Conservation (phyloP, 192 early-diverging fungal species). For the Helicostylum pulchrum region DNA sequence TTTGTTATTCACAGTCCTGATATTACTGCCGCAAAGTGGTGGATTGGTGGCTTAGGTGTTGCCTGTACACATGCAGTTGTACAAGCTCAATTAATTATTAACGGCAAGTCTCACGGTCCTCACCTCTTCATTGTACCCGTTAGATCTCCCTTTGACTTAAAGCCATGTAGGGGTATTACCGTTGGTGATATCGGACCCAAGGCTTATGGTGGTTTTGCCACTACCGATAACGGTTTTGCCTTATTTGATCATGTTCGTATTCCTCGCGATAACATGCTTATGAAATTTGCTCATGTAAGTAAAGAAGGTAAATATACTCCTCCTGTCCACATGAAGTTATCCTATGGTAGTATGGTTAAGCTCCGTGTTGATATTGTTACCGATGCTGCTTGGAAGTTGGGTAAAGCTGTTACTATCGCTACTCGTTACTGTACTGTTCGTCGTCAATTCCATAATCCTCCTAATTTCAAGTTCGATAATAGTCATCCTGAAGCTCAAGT, state of each 20-base stretch:
- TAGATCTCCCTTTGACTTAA: slow-evolving; percentile 61
- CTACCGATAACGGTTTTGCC: slow-evolving; percentile 80
- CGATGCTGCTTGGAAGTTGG: slow-evolving; percentile 49
- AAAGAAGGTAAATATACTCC: slow-evolving; percentile 61
- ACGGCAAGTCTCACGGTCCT: slow-evolving; percentile 65
- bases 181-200: slow-evolving; percentile 85
- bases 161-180: slow-evolving; percentile 65
- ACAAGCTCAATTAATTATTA: slow-evolving; percentile 71
- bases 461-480: slow-evolving; percentile 24
- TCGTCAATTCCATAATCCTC: slow-evolving; percentile 56
- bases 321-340: slow-evolving; percentile 67
- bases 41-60: slow-evolving; percentile 75
- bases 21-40: slow-evolving; percentile 63
- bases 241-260: slow-evolving; percentile 70
- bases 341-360: slow-evolving; percentile 78
- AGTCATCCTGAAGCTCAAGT: slow-evolving; percentile 55
- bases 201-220: slow-evolving; percentile 61
- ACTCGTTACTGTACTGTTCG: slow-evolving; percentile 64
- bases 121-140: slow-evolving; percentile 79
- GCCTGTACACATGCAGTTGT: slow-evolving; percentile 74
- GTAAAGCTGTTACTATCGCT: slow-evolving; percentile 61
- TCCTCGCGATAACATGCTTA: slow-evolving; percentile 77
- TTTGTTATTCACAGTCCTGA: slow-evolving; percentile 74
- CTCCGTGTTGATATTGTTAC: slow-evolving; percentile 70
- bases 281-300: slow-evolving; percentile 75